These are phyloP conservation scores for Citrullus amarus DNA, from an alignment of 306 rosid species.

Conservation along the genomic window DNA sequence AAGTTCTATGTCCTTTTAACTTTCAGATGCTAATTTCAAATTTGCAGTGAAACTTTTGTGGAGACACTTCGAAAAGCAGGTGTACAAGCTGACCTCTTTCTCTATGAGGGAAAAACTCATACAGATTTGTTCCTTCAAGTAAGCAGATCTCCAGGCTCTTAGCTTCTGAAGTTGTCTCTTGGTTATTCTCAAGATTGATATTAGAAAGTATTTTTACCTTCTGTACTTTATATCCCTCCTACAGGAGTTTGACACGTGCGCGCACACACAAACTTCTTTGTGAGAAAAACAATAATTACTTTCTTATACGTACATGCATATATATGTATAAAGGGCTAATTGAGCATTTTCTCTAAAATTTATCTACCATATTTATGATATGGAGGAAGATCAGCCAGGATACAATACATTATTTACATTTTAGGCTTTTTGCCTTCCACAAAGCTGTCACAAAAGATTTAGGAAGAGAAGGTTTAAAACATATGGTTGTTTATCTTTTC, in stretches of 20 bases:
- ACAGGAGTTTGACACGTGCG: background rate
- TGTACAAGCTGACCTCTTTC: slow-evolving; percentile 48
- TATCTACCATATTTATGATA: background rate
- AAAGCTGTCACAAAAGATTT: background rate
- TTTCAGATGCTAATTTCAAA: slow-evolving; percentile 9
- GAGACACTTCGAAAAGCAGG: slow-evolving; percentile 55
- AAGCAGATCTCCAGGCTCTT: slow-evolving; percentile 13
- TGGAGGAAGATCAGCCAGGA: background rate
- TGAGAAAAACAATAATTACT: background rate
- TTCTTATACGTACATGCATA: background rate
- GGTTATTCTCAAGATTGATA: background rate
- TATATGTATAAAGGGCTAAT: background rate
- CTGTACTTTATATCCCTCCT: background rate
- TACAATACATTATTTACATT: background rate
- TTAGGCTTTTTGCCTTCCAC: background rate
- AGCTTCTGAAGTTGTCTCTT: slow-evolving; percentile 1
- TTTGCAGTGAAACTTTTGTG: slow-evolving; percentile 54
- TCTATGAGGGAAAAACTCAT: slow-evolving; percentile 78
- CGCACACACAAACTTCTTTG: background rate
- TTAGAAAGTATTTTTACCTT: background rate
- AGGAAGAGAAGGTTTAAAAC: background rate
- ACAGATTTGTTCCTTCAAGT: slow-evolving; percentile 96
- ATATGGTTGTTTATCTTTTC: background rate
- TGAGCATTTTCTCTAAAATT: background rate
- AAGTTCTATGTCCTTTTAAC: background rate